Conservation (phyloP, 2,329 filamentous ascomycete species). For the Diaporthe citri region DNA sequence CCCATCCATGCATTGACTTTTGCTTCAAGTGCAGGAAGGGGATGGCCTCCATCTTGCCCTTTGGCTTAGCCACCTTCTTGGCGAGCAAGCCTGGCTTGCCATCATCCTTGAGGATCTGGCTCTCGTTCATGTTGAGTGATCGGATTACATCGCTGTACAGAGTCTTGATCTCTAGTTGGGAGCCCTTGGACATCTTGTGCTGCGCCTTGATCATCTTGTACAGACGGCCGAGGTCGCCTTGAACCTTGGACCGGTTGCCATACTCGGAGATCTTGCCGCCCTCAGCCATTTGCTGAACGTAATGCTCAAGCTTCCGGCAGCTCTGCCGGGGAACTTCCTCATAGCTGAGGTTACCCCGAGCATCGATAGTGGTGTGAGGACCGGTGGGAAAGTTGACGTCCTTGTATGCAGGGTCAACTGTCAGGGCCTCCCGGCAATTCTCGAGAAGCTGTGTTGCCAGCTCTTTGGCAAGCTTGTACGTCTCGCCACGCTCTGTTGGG, state of each 20-base stretch:
- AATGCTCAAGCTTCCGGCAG: slow-evolving; percentile 97
- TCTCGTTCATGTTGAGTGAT: slow-evolving; percentile 97
- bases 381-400: slow-evolving; percentile 94
- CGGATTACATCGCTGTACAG: slow-evolving; percentile 95
- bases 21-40: slow-evolving; percentile 98
- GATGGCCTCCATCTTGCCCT: slow-evolving; percentile 96
- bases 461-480: slow-evolving; percentile 96
- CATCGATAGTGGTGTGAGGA: slow-evolving; percentile 91
- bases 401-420: slow-evolving; percentile 90
- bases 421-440: slow-evolving; percentile 94
- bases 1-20: slow-evolving; percentile 94
- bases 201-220: slow-evolving; percentile 99
- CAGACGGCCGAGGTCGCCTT: slow-evolving; percentile 92
- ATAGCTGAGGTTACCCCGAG: slow-evolving; percentile 92
- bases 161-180: slow-evolving; percentile 95
- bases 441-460: slow-evolving; percentile 94
- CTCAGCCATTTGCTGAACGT: slow-evolving; percentile 98
- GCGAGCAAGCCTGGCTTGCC: slow-evolving; percentile 67
- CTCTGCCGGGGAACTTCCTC: slow-evolving; percentile 87
- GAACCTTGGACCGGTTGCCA: slow-evolving; percentile 97
- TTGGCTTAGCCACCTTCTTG: slow-evolving; percentile 72
- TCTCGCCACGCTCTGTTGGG: slow-evolving; percentile 95
- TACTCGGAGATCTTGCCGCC: slow-evolving; percentile 99
- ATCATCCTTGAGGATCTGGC: slow-evolving; percentile 91
- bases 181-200: slow-evolving; percentile 96